Base-by-base conservation (phyloP, 2,329 filamentous ascomycete genomes). In the Leptographium procerum region DNA sequence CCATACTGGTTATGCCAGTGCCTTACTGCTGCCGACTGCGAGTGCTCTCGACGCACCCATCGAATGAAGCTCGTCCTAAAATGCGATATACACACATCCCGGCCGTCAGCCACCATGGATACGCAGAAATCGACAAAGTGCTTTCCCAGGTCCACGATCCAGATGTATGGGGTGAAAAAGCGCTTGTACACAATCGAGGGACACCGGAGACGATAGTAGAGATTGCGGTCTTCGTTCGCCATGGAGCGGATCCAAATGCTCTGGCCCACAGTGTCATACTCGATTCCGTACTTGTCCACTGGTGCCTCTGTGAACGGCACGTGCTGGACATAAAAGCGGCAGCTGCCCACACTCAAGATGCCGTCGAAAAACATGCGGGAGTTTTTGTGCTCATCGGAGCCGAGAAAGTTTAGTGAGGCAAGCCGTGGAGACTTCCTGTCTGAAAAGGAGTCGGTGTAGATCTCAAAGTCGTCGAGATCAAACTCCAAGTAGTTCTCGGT, bases 121-220 rank as follows among this genome's bases (percentile, higher is more conserved):
- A 70, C 68, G 53, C 87, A 73, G 63, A 80, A 94, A 61, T 91
- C 86, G 1, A 91, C 75, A 28, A 87, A 78, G 64, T 90, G 83
- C 66, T 91, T 92, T 0, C 80, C 77, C 0, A 94, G 72, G 56
- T 86, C 78, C 0, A 83, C 85, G 1, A 91, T 69, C 88, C 88
- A 94, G 43, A 84, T 60, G 61, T 90, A 92, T 0, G 81, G 77
- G 0, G 70, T 54, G 60, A 85, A 79, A 64, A 85, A 91, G 2
- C 82, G 71, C 13, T 61, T 61, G 65, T 94, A 95, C 43, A 84
- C 82, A 0, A 61, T 31, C 0, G 82, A 74, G 0, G 89, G 86
- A 0, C 57, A 68, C 2, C 67, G 67, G 0, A 95, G 69, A 11
- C 76, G 76, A 66, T 91, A 94, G 73, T 85, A 92, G 0, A 89